These are phyloP conservation scores for Cyclaneusma minus DNA, from an alignment of 2,329 filamentous ascomycete genomes.

Conservation along the genomic window DNA sequence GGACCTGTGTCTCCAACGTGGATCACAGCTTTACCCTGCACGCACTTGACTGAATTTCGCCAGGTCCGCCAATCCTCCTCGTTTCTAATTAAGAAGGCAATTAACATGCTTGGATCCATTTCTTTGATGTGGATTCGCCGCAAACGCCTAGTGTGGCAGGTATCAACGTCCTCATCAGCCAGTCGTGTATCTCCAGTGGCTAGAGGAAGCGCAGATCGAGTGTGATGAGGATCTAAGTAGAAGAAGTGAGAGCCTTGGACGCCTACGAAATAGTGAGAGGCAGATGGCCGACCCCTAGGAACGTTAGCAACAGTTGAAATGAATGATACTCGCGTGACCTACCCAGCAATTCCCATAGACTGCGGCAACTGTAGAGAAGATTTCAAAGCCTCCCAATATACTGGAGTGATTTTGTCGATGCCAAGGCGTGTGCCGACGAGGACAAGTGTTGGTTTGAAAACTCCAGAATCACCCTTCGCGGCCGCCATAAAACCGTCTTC, in stretches of 20 bases:
- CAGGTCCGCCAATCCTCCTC: constrained; percentile 75
- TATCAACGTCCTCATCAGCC: constrained; percentile 56
- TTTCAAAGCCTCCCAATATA: constrained; percentile 91
- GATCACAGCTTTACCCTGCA: constrained; percentile 72
- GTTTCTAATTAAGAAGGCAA: constrained; percentile 76
- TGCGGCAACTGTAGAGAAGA: constrained; percentile 73
- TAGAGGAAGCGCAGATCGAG: constrained; percentile 58
- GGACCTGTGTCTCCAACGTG: constrained; percentile 64
- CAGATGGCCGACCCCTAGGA: constrained; percentile 71
- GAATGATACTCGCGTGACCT: constrained; percentile 18
- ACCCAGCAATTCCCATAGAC: constrained; percentile 94
- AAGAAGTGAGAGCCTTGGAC: constrained; percentile 68
- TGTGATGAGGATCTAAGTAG: constrained; percentile 88
- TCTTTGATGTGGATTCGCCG: constrained; percentile 72
- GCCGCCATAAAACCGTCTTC: constrained; percentile 73
- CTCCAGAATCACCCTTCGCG: constrained; percentile 48
- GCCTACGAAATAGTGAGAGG: constrained; percentile 57
- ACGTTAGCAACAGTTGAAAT: constrained; percentile 5
- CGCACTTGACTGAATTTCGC: constrained; percentile 59
- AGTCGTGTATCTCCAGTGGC: constrained; percentile 40
- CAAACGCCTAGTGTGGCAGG: constrained; percentile 76
- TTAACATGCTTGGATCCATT: constrained; percentile 96
- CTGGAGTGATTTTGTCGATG: constrained; percentile 84
- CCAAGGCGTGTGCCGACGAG: constrained; percentile 79
- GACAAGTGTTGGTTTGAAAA: constrained; percentile 73